A percentile compares a stretch with the other conserved stretches of the same genome.
phyloP scores from a whole-genome alignment of 768 basidiomycete genomes.

The Xerocomus spinulosus region DNA sequence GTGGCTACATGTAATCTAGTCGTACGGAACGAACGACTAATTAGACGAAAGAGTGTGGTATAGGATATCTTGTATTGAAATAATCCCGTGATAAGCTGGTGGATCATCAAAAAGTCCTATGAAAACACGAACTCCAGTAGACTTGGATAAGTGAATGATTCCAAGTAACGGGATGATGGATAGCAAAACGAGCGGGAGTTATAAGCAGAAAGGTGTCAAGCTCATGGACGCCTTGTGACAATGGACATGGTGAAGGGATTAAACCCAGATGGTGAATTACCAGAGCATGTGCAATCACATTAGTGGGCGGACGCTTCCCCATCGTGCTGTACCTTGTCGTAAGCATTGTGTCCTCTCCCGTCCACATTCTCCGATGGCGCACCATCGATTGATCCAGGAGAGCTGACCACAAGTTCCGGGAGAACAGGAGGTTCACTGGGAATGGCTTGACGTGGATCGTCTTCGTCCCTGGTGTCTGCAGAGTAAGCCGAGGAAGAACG shows the following conservation, averaged over 20 bases:
- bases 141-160: constrained; percentile 6
- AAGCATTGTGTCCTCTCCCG: constrained; percentile 10
- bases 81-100: not conserved
- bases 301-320: constrained; percentile 20
- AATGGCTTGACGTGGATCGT: constrained; percentile 20
- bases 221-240: constrained; percentile 1
- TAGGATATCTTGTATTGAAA: constrained; percentile 6
- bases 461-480: constrained; percentile 26
- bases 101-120: not conserved
- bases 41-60: constrained; percentile 6
- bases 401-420: constrained; percentile 33
- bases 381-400: constrained; percentile 31
- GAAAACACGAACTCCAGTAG: not conserved
- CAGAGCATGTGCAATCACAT: not conserved
- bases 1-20: not conserved
- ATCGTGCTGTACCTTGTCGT: constrained; percentile 19
- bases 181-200: constrained; percentile 20
- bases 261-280: not conserved
- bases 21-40: not conserved
- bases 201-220: not conserved
- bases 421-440: constrained; percentile 30
- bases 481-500: constrained; percentile 31
- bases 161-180: not conserved
- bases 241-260: too few species aligned
- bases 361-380: constrained; percentile 15